phyloP scores from a whole-genome alignment of 768 basidiomycete genomes.

The Hebeloma cylindrosporum region DNA sequence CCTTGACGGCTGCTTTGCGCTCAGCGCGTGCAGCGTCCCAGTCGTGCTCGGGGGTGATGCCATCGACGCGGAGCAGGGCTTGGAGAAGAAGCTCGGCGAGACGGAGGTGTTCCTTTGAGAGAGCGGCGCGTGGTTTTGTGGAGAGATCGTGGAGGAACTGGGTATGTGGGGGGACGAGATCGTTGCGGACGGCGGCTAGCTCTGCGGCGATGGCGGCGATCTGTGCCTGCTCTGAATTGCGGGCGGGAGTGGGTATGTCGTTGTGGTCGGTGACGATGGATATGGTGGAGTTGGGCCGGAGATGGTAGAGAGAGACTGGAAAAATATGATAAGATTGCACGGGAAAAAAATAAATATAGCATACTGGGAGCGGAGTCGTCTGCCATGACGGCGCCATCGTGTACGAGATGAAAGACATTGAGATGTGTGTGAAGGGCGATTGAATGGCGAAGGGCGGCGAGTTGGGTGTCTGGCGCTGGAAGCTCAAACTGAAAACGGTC shows the following conservation, averaged over 20 bases:
- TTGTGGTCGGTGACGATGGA: constrained; percentile 54
- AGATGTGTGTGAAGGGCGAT: constrained; percentile 79
- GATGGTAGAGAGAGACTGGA: constrained; percentile 71
- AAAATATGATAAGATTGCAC: constrained; percentile 7
- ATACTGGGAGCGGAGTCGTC: constrained; percentile 71
- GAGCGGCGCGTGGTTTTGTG: constrained; percentile 12
- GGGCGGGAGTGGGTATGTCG: constrained; percentile 23
- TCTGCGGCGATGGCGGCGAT: constrained; percentile 57
- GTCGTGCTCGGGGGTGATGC: constrained; percentile 65
- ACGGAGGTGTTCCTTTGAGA: constrained; percentile 46
- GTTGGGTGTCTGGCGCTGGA: constrained; percentile 58
- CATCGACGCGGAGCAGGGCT: constrained; percentile 84
- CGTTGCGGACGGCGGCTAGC: constrained; percentile 46
- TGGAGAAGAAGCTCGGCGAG: constrained; percentile 85
- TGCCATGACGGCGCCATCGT: constrained; percentile 88
- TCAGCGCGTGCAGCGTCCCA: constrained; percentile 80
- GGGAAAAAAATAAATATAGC: constrained; percentile 22
- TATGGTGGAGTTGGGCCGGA: constrained; percentile 68
- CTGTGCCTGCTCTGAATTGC: constrained; percentile 49
- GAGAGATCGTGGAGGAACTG: constrained; percentile 21
- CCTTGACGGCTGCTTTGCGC: constrained; percentile 83
- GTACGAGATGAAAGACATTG: constrained; percentile 80
- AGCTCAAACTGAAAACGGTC: constrained; percentile 46
- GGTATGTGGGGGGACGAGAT: constrained; percentile 18
- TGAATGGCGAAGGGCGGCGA: constrained; percentile 55